Evolutionary conservation across 768 basidiomycete species (phyloP), one percentile per base, ranked within the genome.

Genomic region (Leccinum longicurvipes): DNA sequence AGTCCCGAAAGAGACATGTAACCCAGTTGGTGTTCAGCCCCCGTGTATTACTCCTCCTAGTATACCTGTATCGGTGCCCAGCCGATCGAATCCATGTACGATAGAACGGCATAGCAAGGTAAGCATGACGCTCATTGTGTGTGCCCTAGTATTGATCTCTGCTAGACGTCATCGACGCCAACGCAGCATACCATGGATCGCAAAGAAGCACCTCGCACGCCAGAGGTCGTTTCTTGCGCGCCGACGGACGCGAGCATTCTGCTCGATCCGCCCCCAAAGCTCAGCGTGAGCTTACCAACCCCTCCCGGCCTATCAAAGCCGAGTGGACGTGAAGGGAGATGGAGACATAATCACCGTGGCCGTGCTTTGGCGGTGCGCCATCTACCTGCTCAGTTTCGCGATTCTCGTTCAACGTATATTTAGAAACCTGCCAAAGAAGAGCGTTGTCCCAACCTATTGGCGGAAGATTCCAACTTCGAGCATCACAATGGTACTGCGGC

Each of bases 281-380:
- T 8, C 14, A 39, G n/a, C 14, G 53, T 32, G 11, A 58, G 15
- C 31, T 24, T 61, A 21, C 53, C 62, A n/a, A 15, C 48, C 17
- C 57, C 66, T 0, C 55, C 67, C 1, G 59, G 58, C 29, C 24
- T 61, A 11, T 2, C 59, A 7, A 56, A 15, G 23, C 59, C 48
- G 8, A 21, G 2, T 42, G 19, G 17, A 10, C 56, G 47, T 45
- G n/a, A 32, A 39, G 29, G 2, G 29, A 24, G 19, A 24, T 39
- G 4, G 29, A 15, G 12, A 24, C 1, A 0, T 7, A 0, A 10
- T 15, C 10, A 27, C 23, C 28, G 27, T 42, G 3, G 1, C 12
- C 34, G 24, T 42, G 6, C 5, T 48, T 21, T 21, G 1, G 46
- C 6, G 8, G 67, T 64, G 47, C 53, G 63, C 45, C 3, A 41